phyloP scores from a whole-genome alignment of 345 rosid species.

The Citrus inodora region DNA sequence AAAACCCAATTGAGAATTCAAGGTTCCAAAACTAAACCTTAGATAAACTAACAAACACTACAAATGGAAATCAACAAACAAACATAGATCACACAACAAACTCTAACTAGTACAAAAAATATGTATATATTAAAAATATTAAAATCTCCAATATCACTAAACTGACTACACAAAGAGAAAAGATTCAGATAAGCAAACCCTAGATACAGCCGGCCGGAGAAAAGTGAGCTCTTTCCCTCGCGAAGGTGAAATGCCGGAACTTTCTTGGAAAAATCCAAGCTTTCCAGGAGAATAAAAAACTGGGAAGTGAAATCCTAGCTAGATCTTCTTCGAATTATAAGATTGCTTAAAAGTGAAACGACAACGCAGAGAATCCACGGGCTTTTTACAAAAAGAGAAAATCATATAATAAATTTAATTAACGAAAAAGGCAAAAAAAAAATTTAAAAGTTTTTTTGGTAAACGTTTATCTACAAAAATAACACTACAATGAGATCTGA shows the following conservation, averaged over 20 bases:
- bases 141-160: neutral
- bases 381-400: slow-evolving; percentile 1
- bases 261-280: neutral
- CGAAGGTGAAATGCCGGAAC: neutral
- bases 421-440: neutral
- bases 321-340: slow-evolving; percentile 8
- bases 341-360: neutral
- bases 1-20: neutral
- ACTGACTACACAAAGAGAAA: neutral
- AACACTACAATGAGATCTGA: neutral
- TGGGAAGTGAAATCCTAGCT: neutral
- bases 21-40: neutral
- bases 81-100: neutral
- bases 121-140: too few species aligned
- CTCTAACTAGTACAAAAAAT: neutral
- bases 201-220: neutral
- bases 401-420: neutral
- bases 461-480: neutral
- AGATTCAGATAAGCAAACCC: slow-evolving; percentile 5
- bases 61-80: neutral
- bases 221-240: neutral
- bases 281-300: neutral
- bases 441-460: neutral
- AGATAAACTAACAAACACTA: neutral
- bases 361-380: slow-evolving; percentile 1